A percentile compares a stretch with the other conserved stretches of the same genome.
Evolutionary conservation across 352 stramenopile genomes (phyloP).

Genomic region (Bremia lactucae): DNA sequence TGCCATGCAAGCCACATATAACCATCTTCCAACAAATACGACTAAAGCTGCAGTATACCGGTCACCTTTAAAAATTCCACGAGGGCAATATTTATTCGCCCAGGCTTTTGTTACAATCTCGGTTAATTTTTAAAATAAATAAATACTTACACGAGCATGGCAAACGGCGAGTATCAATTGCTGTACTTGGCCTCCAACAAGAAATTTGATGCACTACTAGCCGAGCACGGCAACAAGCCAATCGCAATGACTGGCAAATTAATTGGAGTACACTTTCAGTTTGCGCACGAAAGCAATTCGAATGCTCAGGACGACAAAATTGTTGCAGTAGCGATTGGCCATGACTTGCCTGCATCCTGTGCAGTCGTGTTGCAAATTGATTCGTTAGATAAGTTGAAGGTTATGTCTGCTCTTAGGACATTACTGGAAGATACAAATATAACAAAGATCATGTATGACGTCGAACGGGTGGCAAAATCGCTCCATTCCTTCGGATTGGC

Average conservation of each 20-base stretch:
- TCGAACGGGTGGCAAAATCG: constrained; percentile 13
- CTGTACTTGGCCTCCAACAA: background rate
- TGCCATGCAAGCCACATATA: too few species aligned
- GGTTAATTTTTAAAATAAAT: too few species aligned
- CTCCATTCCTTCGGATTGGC: constrained; percentile 6
- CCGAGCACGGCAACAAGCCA: background rate
- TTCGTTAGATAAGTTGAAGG: constrained; percentile 3
- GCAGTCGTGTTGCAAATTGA: constrained; percentile 9
- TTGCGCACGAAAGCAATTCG: background rate
- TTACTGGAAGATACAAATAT: constrained; percentile 7
- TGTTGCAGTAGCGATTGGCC: constrained; percentile 8
- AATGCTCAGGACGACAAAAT: constrained; percentile 1
- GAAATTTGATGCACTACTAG: background rate
- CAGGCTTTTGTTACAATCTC: too few species aligned
- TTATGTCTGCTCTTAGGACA: constrained; percentile 3
- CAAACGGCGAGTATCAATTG: background rate
- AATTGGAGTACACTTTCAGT: constrained; percentile 15
- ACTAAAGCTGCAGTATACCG: too few species aligned
- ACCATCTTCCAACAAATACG: too few species aligned
- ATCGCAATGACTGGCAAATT: background rate
- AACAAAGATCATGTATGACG: constrained; percentile 14
- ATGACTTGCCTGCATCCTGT: background rate
- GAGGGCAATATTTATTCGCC: too few species aligned
- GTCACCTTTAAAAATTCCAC: too few species aligned
- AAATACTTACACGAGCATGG: background rate